phyloP scores from a whole-genome alignment of 495 filamentous ascomycete genomes.

The Penicillium nucicola region DNA sequence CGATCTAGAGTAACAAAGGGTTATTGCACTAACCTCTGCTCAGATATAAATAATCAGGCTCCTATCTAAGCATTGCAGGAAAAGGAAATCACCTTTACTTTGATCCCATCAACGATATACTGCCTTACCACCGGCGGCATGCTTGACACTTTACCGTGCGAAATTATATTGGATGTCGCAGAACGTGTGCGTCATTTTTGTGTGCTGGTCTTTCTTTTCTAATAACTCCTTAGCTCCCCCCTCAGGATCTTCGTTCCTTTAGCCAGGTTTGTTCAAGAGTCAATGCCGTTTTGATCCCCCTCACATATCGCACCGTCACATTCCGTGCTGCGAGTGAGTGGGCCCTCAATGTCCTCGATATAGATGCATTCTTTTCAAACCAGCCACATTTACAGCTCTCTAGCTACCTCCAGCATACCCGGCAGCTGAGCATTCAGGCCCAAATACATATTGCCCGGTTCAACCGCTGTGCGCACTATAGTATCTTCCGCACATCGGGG shows the following conservation, averaged over 20 bases:
- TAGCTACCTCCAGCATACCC: background rate
- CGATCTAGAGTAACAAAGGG: background rate
- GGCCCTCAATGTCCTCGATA: constrained; percentile 4
- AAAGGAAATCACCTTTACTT: background rate
- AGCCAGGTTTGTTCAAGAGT: constrained; percentile 6
- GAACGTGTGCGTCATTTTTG: background rate
- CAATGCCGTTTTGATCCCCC: background rate
- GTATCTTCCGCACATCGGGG: background rate
- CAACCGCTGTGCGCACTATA: constrained; percentile 8
- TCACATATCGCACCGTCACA: constrained; percentile 1
- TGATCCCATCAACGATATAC: background rate
- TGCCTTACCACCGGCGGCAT: no score
- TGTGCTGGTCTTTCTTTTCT: background rate
- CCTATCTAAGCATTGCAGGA: background rate
- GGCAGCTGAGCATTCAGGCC: constrained; percentile 1
- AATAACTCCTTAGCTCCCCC: background rate
- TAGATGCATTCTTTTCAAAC: constrained; percentile 3
- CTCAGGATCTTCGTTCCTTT: background rate
- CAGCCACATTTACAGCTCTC: background rate
- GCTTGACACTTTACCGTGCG: background rate
- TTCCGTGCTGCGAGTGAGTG: constrained; percentile 1
- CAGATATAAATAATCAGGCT: background rate
- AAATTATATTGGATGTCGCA: background rate
- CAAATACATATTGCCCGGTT: constrained; percentile 7
- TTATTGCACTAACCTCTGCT: background rate